Base-by-base conservation (phyloP, 2,329 filamentous ascomycete species). In the Aureobasidium sp. region DNA sequence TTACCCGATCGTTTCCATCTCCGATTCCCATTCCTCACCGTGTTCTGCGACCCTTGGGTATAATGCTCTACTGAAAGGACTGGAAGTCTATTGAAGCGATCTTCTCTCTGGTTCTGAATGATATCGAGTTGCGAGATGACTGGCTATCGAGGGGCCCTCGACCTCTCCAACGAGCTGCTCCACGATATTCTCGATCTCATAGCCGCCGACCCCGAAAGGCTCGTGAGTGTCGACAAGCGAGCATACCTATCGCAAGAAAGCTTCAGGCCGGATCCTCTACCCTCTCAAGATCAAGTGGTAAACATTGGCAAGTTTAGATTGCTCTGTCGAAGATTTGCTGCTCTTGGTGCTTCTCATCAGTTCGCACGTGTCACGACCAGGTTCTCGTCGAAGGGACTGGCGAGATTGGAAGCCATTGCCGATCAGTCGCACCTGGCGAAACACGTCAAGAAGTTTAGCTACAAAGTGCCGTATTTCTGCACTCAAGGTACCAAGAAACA, bases 381-480 rank as follows among this genome's bases (percentile, higher is more conserved):
- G 51, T 81, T 82, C 68, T 78, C 78, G 29, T 68, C 71, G 45
- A 74, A 74, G 60, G 80, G 79, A 31, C 76, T 84, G 55, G 68
- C 73, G 53, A 75, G 76, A 37, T 69, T 84, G 49, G 75, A 79
- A 58, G 73, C 74, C 40, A 76, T 84, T 61, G 75, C 79, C 33
- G 71, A 72, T 51, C 76, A 78, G 64, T 72, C 73, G 19, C 76
- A 80, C 68, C 73, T 84, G 21, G 78, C 80, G 17, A 70, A 73
- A 57, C 75, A 81, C 67, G 81, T 84, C 62, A 81, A 79, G 67
- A 82, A 83, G 66, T 82, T 84, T 69, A 82, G 79, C 64, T 84
- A 84, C 69, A 77, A 84, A 70, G 79, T 84, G 60, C 81, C 81
- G 4, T 81, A 79, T 66, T 83, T 84, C 68, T 83, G 82, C 69